phyloP scores from a whole-genome alignment of 805 yeast species.

The Clavispora carvajalis region DNA sequence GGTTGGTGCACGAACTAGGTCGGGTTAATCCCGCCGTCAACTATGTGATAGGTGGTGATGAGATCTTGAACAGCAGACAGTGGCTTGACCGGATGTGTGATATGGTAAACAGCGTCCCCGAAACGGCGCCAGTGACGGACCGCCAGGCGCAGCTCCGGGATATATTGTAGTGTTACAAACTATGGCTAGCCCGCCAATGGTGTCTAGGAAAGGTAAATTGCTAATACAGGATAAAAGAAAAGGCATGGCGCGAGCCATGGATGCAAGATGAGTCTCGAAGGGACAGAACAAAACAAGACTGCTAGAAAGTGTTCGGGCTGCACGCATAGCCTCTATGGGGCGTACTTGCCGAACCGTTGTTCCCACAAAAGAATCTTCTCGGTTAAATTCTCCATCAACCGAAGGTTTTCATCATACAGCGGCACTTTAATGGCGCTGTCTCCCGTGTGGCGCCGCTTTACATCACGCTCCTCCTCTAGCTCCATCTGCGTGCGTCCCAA shows the following conservation, averaged over 20 bases:
- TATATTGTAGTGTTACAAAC: too few relatives aligned
- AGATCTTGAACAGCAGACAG: constrained; percentile 27
- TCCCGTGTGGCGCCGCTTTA: constrained; percentile 9
- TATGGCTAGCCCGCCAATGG: too few relatives aligned
- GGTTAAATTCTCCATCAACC: constrained; percentile 68
- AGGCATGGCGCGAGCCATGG: constrained; percentile 1
- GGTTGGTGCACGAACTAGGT: constrained; percentile 71
- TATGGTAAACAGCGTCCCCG: constrained; percentile 16
- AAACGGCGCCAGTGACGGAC: constrained; percentile 23
- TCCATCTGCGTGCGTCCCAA: constrained; percentile 83
- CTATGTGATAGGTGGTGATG: constrained; percentile 71
- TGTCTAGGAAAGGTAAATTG: background rate
- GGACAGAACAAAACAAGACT: too few relatives aligned
- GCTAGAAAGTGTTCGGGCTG: too few relatives aligned
- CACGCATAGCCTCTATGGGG: constrained; percentile 21
- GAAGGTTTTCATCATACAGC: constrained; percentile 52
- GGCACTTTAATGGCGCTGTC: constrained; percentile 5
- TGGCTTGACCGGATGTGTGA: constrained; percentile 34
- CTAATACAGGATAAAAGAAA: background rate
- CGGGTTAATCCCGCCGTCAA: constrained; percentile 51
- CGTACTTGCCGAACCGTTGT: constrained; percentile 54
- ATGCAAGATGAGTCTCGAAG: background rate
- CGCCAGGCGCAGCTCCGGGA: constrained; percentile 37
- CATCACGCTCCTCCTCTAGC: constrained; percentile 52
- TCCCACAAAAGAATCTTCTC: constrained; percentile 76